These are phyloP conservation scores for Pseudocercospora crystallina DNA, from an alignment of 2,329 filamentous ascomycete species.

Conservation along the genomic window DNA sequence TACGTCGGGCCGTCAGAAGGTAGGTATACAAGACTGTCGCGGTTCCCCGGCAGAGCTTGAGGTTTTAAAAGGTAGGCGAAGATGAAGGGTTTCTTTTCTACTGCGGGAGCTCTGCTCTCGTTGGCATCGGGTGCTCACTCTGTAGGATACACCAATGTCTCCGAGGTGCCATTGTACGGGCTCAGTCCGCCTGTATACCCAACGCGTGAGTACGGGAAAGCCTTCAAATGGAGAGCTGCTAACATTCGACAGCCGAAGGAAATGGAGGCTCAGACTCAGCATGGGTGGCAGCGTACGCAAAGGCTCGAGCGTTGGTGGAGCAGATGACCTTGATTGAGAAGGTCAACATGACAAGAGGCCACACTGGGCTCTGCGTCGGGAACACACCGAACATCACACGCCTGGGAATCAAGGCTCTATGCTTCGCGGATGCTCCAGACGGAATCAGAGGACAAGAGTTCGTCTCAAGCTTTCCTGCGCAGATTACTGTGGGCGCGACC, in stretches of 20 bases:
- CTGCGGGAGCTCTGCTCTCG: constrained; percentile 20
- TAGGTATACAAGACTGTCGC: neutral
- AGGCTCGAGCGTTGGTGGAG: constrained; percentile 33
- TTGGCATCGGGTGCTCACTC: constrained; percentile 9
- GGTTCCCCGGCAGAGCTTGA: neutral
- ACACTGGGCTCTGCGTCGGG: constrained; percentile 59
- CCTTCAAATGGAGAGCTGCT: neutral
- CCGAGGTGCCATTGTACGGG: constrained; percentile 21
- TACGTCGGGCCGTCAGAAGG: neutral
- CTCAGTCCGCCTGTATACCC: constrained; percentile 31
- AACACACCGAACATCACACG: constrained; percentile 71
- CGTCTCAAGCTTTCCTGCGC: constrained; percentile 73
- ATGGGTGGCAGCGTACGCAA: constrained; percentile 35
- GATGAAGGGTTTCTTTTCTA: constrained; percentile 16
- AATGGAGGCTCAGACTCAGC: constrained; percentile 21
- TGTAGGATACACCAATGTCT: constrained; percentile 20
- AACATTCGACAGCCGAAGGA: constrained; percentile 20
- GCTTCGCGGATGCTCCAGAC: constrained; percentile 26
- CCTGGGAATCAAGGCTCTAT: constrained; percentile 65
- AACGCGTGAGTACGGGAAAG: constrained; percentile 23
- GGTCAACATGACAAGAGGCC: constrained; percentile 36
- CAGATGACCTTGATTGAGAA: constrained; percentile 39
- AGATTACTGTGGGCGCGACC: constrained; percentile 58
- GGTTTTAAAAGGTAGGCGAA: neutral
- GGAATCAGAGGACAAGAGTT: constrained; percentile 73